Evolutionary conservation across 345 rosid species (phyloP).

Genomic region (Balakata baccata): DNA sequence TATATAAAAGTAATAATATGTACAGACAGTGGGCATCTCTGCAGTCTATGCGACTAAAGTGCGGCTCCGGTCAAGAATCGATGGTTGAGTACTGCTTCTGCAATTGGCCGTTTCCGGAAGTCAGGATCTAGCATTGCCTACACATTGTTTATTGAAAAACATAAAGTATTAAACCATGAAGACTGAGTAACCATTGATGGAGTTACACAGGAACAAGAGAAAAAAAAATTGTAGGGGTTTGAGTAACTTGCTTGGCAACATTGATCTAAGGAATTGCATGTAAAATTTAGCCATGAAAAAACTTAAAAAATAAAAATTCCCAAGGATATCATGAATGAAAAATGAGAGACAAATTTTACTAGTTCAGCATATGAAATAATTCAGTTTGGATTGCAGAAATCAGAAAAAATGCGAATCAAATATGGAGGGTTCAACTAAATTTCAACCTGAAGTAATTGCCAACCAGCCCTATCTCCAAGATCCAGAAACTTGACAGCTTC

Average conservation of each 20-base stretch:
- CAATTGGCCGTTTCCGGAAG: slow-evolving; percentile 69
- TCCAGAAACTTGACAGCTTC: slow-evolving; percentile 90
- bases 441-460: slow-evolving; percentile 89
- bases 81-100: slow-evolving; percentile 72
- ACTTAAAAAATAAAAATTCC: background rate
- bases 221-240: no score
- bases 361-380: background rate
- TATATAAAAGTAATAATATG: no score
- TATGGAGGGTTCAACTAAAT: background rate
- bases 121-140: slow-evolving; percentile 86
- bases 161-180: background rate
- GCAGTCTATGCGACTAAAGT: slow-evolving; percentile 19
- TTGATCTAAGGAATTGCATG: no score
- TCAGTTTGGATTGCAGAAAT: background rate
- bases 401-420: background rate
- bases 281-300: no score
- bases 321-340: background rate
- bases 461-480: slow-evolving; percentile 74
- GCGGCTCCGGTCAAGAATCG: slow-evolving; percentile 52
- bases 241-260: no score
- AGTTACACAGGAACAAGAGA: background rate
- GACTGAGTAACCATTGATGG: background rate
- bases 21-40: background rate
- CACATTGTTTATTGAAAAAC: slow-evolving; percentile 7
- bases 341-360: background rate